Evolutionary conservation across 1,284 basidiomycete genomes (phyloP).

Genomic region (Exobasidium rhododendri): DNA sequence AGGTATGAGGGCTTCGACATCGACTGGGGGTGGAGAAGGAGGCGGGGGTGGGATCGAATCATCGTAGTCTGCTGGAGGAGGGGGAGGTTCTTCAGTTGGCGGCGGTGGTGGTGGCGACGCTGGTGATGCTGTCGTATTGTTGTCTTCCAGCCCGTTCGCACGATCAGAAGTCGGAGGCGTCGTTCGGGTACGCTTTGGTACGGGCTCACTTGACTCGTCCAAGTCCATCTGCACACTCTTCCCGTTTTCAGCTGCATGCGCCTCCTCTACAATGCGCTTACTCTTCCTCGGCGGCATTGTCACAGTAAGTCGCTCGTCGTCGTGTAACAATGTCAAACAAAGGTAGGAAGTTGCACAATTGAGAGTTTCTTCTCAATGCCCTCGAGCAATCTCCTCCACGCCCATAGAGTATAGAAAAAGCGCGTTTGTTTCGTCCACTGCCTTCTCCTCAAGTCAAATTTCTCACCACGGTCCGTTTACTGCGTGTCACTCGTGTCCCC

Average conservation of each 20-base stretch:
- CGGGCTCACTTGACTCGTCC: not conserved
- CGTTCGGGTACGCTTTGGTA: not conserved
- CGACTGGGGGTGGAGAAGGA: conserved; percentile 19
- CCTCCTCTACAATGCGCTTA: not conserved
- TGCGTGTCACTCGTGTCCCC: no score
- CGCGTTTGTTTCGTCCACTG: no score
- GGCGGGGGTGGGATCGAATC: conserved; percentile 15
- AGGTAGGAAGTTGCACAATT: no score
- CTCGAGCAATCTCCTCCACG: no score
- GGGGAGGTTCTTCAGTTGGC: not conserved
- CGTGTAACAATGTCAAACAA: no score
- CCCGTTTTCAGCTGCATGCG: not conserved
- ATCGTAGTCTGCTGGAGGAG: not conserved
- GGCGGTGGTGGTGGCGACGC: not conserved
- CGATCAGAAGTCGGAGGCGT: not conserved
- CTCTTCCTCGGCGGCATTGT: not conserved
- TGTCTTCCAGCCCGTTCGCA: not conserved
- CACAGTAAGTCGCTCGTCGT: no score
- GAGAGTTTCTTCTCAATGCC: no score
- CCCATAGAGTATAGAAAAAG: no score
- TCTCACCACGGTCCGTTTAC: no score
- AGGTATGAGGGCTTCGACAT: conserved; percentile 19
- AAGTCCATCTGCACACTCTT: not conserved
- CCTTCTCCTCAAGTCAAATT: no score
- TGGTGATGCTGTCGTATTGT: not conserved